Evolutionary conservation across 1,284 basidiomycete species (phyloP), one percentile per base, ranked within the genome.

Genomic region (Tylopilus orsonianus): DNA sequence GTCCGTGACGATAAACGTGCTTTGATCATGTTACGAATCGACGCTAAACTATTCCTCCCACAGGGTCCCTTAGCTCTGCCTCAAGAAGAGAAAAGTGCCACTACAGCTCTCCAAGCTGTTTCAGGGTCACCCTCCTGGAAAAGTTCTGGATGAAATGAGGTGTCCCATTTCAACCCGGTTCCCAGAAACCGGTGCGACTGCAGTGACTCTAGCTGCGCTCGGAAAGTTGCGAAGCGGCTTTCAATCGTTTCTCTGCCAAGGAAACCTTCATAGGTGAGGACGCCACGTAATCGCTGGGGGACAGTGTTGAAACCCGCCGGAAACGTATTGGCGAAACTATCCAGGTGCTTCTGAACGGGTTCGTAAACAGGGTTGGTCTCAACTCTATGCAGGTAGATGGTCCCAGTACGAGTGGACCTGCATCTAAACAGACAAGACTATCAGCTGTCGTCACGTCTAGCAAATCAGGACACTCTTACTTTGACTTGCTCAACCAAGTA

Each of bases 381-480:
- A n/a, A 60, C 5, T 35, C 46, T 43, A 40, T 58, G 48, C 46
- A 60, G 5, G 26, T 60, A 60, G n/a, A 60, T 52, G 13, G 7
- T 48, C 29, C 60, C 59, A 2, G 39, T 12, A 18, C 23, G 29
- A 16, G 44, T 48, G 22, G 61, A 60, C 20, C 4, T 48, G 22
- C 8, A 48, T 26, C 58, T 59, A 24, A 32, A 41, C 10, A 30
- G 2, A 32, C n/a, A 8, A 26, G 2, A 12, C 2, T 7, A 8
- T 59, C 9, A 0, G 33, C 23, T 47, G 16, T 26, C 3, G 5
- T 35, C 4, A 5, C 4, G 4, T 46, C 18, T 9, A 23, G 23
- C n/a, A 4, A 14, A 6, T 2, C 4, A 42, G 29, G 6, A 0
- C 8, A 41, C 12, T 14, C 39, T 20, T 47, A 62, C 57, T 20